Evolutionary conservation across 352 stramenopile genomes (phyloP), one percentile per base, ranked within the genome.

Genomic region (Phytophthora nicotianae): DNA sequence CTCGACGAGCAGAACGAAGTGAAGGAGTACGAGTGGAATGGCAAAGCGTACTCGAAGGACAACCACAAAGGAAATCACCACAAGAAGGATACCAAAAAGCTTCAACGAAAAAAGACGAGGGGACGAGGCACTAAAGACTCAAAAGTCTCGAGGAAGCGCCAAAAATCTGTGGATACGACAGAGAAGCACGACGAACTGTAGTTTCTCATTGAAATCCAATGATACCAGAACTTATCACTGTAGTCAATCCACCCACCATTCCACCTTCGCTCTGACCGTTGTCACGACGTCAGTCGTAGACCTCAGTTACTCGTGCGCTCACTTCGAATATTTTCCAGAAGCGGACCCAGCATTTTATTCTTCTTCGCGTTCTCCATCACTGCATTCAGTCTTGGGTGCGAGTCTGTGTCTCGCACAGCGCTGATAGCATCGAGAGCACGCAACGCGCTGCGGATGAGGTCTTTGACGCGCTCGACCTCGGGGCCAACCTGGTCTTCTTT

Each of bases 361-460:
- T 85, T 88, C 69, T 89, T 90, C 23, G 85, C 69, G 45, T 67
- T 84, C 21, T 90, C 79, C 42, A 89, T 62, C 33, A 93, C 75
- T 21, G 60, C 51, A 33, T 77, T 70, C 45, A 95, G 81, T 53
- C 88, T 93, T 13, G 85, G 77, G 64, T 96, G 81, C 7, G 79
- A 81, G 9, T 94, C 81, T 16, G 79, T 68, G 60, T 95, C 88
- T 50, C 80, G 79, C 41, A 95, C 83, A 57, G 68, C 50, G 48
- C 79, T 88, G 58, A 93, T 79, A 11, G 83, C 84, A 50, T 96
- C 82, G 11, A 97, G 74, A 0, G 88, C 89, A 67, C 93, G 90
- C 65, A 99, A 71, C 17, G 86, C 96, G 52, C 92, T 98, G 59
- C 97, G 97, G 50, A 99, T 98, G 59, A 98, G 89, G 65, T 99